Evolutionary conservation across 1,284 basidiomycete species (phyloP).

Genomic region (Serendipita sp.): DNA sequence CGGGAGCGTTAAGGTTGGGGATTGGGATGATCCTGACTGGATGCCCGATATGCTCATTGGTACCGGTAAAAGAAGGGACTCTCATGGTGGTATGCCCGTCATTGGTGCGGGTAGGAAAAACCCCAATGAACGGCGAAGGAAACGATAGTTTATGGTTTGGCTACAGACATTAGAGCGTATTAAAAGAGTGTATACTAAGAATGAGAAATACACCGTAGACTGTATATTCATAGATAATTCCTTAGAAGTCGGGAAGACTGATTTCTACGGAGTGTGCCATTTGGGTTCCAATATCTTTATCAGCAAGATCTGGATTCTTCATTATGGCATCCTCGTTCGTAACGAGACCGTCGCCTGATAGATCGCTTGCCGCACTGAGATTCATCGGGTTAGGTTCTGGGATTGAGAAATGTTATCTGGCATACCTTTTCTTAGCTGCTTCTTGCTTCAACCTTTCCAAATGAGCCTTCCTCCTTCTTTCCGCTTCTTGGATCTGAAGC

Average conservation of each 20-base stretch:
- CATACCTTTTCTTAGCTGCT: background rate
- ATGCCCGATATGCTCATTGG: constrained; percentile 74
- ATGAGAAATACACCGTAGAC: background rate
- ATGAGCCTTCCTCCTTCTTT: constrained; percentile 29
- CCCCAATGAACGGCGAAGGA: constrained; percentile 63
- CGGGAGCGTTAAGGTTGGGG: constrained; percentile 39
- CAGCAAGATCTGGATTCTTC: background rate
- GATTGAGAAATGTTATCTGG: background rate
- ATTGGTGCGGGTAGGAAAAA: constrained; percentile 79
- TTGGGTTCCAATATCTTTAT: background rate
- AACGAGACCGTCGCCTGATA: background rate
- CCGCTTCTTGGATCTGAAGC: constrained; percentile 55
- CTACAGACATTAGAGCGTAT: background rate
- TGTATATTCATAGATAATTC: background rate
- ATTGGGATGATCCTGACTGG: constrained; percentile 96
- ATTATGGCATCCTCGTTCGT: background rate
- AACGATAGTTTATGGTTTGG: constrained; percentile 16
- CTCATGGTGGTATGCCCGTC: constrained; percentile 47
- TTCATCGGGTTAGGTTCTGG: background rate
- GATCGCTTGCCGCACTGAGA: background rate
- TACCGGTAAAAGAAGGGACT: constrained; percentile 44
- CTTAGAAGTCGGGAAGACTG: background rate
- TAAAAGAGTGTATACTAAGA: background rate
- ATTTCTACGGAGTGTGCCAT: background rate
- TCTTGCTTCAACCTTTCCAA: background rate